phyloP scores from a whole-genome alignment of 495 filamentous ascomycete species.

The Staphylotrichum tortipilum region DNA sequence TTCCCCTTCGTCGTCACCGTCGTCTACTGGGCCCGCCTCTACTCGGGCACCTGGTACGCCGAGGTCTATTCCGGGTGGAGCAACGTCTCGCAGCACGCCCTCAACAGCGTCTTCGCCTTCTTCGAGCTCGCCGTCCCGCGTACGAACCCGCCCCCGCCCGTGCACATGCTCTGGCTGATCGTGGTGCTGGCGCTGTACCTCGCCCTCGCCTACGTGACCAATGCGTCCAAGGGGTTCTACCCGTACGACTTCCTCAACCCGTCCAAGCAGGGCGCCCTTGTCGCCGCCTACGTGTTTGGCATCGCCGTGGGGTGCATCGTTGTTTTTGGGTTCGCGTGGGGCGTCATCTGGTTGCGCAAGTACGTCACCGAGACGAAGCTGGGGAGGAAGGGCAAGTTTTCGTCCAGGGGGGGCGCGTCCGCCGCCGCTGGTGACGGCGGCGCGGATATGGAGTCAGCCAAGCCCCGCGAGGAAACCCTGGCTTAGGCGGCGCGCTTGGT shows the following conservation, averaged over 20 bases:
- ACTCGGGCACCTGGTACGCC: conserved; percentile 43
- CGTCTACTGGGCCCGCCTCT: conserved; percentile 56
- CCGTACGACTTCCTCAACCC: conserved; percentile 67
- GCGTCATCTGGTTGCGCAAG: conserved; percentile 37
- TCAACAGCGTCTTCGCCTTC: conserved; percentile 64
- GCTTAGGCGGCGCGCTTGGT: neutral
- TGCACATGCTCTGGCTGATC: conserved; percentile 50
- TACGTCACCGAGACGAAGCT: conserved; percentile 47
- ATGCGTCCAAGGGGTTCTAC: conserved; percentile 61
- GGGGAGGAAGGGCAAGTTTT: conserved; percentile 38
- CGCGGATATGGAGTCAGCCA: conserved; percentile 3
- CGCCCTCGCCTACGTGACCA: conserved; percentile 63
- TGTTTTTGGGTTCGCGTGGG: conserved; percentile 49
- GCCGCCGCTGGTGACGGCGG: neutral
- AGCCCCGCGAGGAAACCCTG: neutral
- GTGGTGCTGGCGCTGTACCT: conserved; percentile 63
- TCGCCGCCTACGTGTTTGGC: conserved; percentile 52
- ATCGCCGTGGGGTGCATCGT: conserved; percentile 57
- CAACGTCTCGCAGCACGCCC: conserved; percentile 65
- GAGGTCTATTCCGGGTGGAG: conserved; percentile 50
- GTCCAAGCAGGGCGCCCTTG: conserved; percentile 28
- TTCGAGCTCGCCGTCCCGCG: conserved; percentile 63
- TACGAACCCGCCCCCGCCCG: conserved; percentile 47
- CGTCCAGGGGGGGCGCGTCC: neutral
- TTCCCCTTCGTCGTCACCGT: conserved; percentile 63